Conservation (phyloP, 2,329 filamentous ascomycete species). For the Trichoderma sp. region DNA sequence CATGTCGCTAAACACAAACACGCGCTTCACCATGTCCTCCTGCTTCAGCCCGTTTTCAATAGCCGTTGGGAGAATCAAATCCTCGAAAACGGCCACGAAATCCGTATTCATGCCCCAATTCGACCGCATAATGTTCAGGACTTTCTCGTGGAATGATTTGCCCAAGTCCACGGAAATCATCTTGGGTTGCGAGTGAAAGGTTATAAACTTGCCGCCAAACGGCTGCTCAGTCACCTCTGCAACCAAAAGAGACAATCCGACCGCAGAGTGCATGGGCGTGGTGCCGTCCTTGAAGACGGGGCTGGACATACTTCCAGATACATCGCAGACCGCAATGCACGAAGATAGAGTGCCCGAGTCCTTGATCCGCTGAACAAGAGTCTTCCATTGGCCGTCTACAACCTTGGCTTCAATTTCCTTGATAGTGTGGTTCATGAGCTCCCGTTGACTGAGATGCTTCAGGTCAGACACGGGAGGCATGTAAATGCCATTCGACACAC, state of each 20-base stretch:
- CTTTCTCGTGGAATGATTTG: slow-evolving; percentile 41
- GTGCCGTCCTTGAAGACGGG: slow-evolving; percentile 45
- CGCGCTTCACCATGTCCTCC: slow-evolving; percentile 58
- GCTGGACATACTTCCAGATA: slow-evolving; percentile 50
- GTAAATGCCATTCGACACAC: not conserved
- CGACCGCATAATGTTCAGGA: slow-evolving; percentile 28
- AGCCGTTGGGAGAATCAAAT: slow-evolving; percentile 54
- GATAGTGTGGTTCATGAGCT: slow-evolving; percentile 31
- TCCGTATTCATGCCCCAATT: slow-evolving; percentile 47
- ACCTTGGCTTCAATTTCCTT: slow-evolving; percentile 36
- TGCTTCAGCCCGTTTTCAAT: slow-evolving; percentile 45
- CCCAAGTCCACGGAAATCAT: slow-evolving; percentile 42
- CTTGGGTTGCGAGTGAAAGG: slow-evolving; percentile 43
- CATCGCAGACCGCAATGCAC: slow-evolving; percentile 56
- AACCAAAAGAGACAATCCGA: slow-evolving; percentile 55
- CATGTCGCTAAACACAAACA: slow-evolving; percentile 62
- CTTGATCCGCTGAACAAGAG: slow-evolving; percentile 54
- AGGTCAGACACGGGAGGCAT: slow-evolving; percentile 11
- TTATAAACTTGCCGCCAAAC: slow-evolving; percentile 54
- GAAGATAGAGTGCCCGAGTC: slow-evolving; percentile 52
- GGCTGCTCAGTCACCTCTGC: slow-evolving; percentile 51
- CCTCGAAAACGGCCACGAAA: slow-evolving; percentile 52
- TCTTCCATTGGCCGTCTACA: slow-evolving; percentile 52
- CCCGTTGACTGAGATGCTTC: slow-evolving; percentile 3
- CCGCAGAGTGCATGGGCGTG: slow-evolving; percentile 49